Percentiles rank a stretch among this genome's conserved stretches.
phyloP scores from a whole-genome alignment of 495 filamentous ascomycete genomes.

The Copromyces sp. region DNA sequence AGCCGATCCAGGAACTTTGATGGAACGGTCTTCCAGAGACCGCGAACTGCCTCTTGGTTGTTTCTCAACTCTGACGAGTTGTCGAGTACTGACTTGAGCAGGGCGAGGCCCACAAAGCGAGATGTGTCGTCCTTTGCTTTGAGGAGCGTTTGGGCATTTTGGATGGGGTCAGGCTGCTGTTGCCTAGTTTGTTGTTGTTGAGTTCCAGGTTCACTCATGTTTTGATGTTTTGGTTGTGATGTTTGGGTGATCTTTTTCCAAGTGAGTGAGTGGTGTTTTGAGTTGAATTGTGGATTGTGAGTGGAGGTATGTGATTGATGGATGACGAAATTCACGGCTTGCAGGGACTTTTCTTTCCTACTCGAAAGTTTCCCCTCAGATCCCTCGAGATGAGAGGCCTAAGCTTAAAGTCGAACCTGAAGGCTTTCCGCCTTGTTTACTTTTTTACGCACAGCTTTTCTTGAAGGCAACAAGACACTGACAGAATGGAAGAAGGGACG shows the following conservation, averaged over 20 bases:
- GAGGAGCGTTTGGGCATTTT: slow-evolving; percentile 39
- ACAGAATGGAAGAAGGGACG: not conserved
- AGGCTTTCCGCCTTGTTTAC: not conserved
- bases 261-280: not conserved
- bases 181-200: slow-evolving; percentile 1
- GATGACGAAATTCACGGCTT: not conserved
- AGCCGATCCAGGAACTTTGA: slow-evolving; percentile 51
- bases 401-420: not conserved
- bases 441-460: not conserved
- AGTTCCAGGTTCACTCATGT: slow-evolving; percentile 6
- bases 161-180: slow-evolving; percentile 13
- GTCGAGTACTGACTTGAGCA: slow-evolving; percentile 51
- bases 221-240: not conserved
- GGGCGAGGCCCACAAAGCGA: slow-evolving; percentile 54
- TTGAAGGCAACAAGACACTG: not conserved
- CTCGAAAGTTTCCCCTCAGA: not conserved
- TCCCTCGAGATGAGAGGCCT: not conserved
- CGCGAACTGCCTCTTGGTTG: slow-evolving; percentile 24
- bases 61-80: slow-evolving; percentile 36
- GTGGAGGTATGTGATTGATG: not conserved
- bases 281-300: not conserved
- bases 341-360: not conserved
- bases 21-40: slow-evolving; percentile 46
- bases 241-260: not conserved
- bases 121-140: slow-evolving; percentile 51